Evolutionary conservation across 2,329 filamentous ascomycete species (phyloP).

Genomic region (Tolypocladium pustulatum): DNA sequence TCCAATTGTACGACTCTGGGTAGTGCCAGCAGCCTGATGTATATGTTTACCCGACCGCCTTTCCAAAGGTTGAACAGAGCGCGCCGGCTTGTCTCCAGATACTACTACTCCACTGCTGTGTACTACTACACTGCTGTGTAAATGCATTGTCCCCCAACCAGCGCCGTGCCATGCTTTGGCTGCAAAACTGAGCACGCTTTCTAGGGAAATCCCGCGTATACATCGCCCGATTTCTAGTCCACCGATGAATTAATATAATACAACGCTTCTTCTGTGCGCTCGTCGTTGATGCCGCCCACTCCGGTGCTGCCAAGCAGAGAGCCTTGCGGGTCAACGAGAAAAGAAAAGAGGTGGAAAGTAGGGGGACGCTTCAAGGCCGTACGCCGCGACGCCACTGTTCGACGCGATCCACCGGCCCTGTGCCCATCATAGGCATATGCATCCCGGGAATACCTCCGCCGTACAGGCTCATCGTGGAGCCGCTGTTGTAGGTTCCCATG

Average conservation of each 20-base stretch:
- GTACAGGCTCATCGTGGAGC: constrained; percentile 13
- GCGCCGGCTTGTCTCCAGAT: background rate
- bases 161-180: constrained; percentile 1
- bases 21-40: background rate
- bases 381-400: constrained; percentile 33
- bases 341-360: background rate
- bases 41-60: background rate
- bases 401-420: constrained; percentile 22
- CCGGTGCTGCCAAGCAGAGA: background rate
- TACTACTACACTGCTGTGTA: background rate
- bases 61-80: background rate
- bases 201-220: no score
- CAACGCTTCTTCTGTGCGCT: background rate
- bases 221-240: background rate
- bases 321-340: background rate
- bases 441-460: constrained; percentile 16
- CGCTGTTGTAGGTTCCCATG: constrained; percentile 7
- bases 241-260: background rate
- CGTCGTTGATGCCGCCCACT: background rate
- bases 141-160: background rate
- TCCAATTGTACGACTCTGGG: background rate
- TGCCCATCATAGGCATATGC: constrained; percentile 13
- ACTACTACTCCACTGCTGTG: no score
- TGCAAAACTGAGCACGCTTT: no score
- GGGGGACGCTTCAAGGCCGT: constrained; percentile 14